Base-by-base conservation (phyloP, 1,139 yeast species). In the Pichia inconspicua region DNA sequence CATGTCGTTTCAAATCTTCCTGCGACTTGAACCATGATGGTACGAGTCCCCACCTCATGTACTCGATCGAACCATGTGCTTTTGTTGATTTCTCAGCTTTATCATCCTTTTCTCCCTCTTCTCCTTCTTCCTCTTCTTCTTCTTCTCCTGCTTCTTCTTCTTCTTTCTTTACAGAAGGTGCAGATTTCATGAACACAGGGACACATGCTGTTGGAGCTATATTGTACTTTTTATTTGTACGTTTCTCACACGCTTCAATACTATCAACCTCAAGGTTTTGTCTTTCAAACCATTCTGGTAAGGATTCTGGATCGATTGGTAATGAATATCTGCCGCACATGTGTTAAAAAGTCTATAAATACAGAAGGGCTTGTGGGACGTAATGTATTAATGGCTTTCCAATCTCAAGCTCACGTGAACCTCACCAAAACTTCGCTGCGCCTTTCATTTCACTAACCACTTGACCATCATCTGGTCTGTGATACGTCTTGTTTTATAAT, bases 11-110 rank as follows among this genome's bases (percentile, higher is more conserved):
- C 32, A 35, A 27, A 2, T 43, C 25, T 7, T 48, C 44, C n/a
- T 59, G 58, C 40, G 68, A 66, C 37, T 68, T 70, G 5, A 74
- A 67, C 76, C 78, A 79, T 14, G 62, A 61, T 0, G 86, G 84
- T 1, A 79, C 67, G 41, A 81, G 62, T 1, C 86, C 84, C 84
- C 86, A 82, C 44, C 70, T 72, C 83, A 80, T 78, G 38, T 66
- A 68, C 28, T 48, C 48, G 11, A 48, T 22, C 14, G 14, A 14
- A 1, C 49, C 45, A 35, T 35, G 22, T 35, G 9, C 19, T 15
- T 35, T 17, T 35, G 6, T 35, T n/a, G 19, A 9, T 9, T 6
- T 6, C 10, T 35, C n/a, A 17, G 22, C 12, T 22, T 7, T 37
- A 27, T 2, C 15, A 10, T 37, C 27, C 5, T 37, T 12, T 19